A percentile compares a stretch with the other conserved stretches of the same genome.
Evolutionary conservation across 1,284 basidiomycete species (phyloP).

Genomic region (Ganoderma resinaceum): DNA sequence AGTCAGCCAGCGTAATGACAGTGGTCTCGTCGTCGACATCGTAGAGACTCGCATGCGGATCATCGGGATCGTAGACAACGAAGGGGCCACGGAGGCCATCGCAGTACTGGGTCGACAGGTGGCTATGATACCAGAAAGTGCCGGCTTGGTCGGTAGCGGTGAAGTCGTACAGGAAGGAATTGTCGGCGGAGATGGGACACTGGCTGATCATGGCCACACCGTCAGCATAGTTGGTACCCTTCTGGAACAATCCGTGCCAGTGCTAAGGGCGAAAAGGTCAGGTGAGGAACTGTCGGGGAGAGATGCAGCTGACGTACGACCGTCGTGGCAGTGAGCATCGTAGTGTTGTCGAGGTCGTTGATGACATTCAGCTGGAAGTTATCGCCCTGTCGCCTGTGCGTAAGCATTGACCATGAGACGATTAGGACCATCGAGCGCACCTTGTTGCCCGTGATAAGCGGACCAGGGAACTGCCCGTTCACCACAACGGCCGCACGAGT

Average conservation of each 20-base stretch:
- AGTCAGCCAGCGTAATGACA: conserved; percentile 30
- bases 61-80: conserved; percentile 48
- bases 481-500: conserved; percentile 32
- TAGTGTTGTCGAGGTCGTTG: conserved; percentile 40
- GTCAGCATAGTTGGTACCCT: conserved; percentile 43
- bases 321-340: conserved; percentile 43
- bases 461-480: conserved; percentile 35
- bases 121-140: conserved; percentile 33
- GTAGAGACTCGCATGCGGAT: conserved; percentile 45
- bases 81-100: conserved; percentile 44
- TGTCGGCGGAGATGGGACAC: conserved; percentile 54
- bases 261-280: conserved; percentile 92
- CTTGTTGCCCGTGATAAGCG: conserved; percentile 36
- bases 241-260: conserved; percentile 29
- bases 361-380: conserved; percentile 25
- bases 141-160: conserved; percentile 38
- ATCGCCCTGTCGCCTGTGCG: conserved; percentile 30
- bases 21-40: conserved; percentile 44
- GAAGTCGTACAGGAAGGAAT: conserved; percentile 50
- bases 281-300: conserved; percentile 99
- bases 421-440: conserved; percentile 13
- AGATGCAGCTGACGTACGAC: conserved; percentile 60
- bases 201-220: conserved; percentile 37
- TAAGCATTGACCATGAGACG: neutral
- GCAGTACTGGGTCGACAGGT: conserved; percentile 28